Base-by-base conservation (phyloP, 2,329 filamentous ascomycete genomes). In the Sporothrix dimorphospora region DNA sequence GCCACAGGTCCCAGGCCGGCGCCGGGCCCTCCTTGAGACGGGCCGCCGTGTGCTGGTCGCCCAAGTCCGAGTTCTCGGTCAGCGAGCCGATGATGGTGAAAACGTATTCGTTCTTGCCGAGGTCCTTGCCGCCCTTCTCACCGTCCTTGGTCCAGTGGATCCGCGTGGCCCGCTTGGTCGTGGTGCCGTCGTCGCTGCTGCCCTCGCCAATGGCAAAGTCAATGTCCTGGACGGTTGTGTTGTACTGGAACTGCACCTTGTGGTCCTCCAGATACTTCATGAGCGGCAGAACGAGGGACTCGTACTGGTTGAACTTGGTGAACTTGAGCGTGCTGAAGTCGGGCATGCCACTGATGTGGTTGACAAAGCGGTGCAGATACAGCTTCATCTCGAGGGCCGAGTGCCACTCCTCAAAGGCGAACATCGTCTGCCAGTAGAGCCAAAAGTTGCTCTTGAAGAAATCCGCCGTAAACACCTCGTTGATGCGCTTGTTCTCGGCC, bases 1-100 rank as follows among this genome's bases (percentile, higher is more conserved):
- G 74, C 82, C 82, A 84, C 4, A 84, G 76, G 4, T 79, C 77
- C 82, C 82, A 84, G 14, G 81, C 80, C 24, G 81, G 81, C 63
- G 81, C 81, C 0, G 79, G 78, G 16, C 79, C 78, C 11, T 79
- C 75, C 75, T 34, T 75, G 72, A 63, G 76, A 71, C 40, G 66
- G 14, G 79, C 75, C 3, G 76, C 75, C 0, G 78, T 76, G 34
- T 77, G 77, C 69, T 81, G 82, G 66, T 79, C 79, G 12, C 79
- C 81, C 4, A 78, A 72, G 21, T 77, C 76, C 3, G 81, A 79
- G 57, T 79, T 79, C 38, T 81, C 80, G 19, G 79, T 81, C 76
- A 81, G 77, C 19, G 80, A 82, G 9, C 82, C 82, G 7, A 82
- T 76, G 0, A 80, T 82, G 51, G 81, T 77, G 47, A 84, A 77